Evolutionary conservation across 192 early-diverging fungal species (phyloP).

Genomic region (Backusella macrospora): DNA sequence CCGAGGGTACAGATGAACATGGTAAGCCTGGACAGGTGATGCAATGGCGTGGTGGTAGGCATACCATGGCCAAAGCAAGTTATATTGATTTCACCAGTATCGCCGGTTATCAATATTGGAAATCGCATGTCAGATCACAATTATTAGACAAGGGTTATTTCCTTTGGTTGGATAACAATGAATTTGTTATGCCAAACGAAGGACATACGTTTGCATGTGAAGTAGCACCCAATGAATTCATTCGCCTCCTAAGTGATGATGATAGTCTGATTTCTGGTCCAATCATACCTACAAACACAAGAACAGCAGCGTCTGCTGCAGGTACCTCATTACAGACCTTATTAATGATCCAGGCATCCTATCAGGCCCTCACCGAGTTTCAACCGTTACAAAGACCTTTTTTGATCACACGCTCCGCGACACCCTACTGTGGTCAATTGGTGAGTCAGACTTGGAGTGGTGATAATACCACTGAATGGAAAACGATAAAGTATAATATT

Average conservation of each 20-base stretch:
- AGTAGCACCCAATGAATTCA: conserved; percentile 17
- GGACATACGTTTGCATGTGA: conserved; percentile 51
- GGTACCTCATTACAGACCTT: conserved; percentile 57
- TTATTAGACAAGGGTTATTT: conserved; percentile 55
- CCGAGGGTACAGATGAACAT: background rate
- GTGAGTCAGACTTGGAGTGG: conserved; percentile 63
- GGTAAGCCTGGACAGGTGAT: conserved; percentile 37
- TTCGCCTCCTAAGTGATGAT: background rate
- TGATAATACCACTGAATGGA: conserved; percentile 60
- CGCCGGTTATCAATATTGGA: conserved; percentile 56
- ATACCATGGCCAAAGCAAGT: conserved; percentile 45
- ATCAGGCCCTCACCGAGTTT: conserved; percentile 54
- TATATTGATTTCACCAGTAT: conserved; percentile 61
- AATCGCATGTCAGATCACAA: conserved; percentile 43
- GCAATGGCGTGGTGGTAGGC: conserved; percentile 57
- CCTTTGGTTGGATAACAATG: conserved; percentile 67
- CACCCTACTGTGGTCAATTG: conserved; percentile 47
- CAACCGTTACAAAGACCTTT: conserved; percentile 47
- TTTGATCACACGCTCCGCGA: conserved; percentile 55
- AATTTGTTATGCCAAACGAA: conserved; percentile 38
- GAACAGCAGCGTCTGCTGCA: conserved; percentile 24
- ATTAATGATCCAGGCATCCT: conserved; percentile 57
- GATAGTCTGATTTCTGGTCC: conserved; percentile 4
- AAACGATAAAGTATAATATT: conserved; percentile 63
- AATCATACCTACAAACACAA: background rate